phyloP scores from a whole-genome alignment of 192 early-diverging fungal species.

The Rhizophagus prolifer region DNA sequence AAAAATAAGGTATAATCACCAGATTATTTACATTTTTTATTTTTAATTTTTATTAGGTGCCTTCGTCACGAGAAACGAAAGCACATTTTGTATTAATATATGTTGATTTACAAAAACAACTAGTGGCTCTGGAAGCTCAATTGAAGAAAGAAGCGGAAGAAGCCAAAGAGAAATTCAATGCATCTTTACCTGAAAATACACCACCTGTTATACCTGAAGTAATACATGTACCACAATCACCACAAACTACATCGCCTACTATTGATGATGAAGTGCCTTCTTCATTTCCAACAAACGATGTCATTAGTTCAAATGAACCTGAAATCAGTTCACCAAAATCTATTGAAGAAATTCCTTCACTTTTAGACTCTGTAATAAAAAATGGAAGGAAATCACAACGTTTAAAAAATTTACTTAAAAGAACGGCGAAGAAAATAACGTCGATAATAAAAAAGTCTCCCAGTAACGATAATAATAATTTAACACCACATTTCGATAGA shows the following conservation, averaged over 20 bases:
- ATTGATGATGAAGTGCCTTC: neutral
- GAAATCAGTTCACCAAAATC: neutral
- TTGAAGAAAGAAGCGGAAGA: conserved; percentile 8
- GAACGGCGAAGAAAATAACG: neutral
- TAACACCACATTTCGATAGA: conserved; percentile 3
- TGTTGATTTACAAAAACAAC: conserved; percentile 15
- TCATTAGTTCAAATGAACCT: neutral
- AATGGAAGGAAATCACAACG: neutral
- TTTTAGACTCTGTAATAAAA: neutral
- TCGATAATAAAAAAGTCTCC: neutral
- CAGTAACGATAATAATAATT: neutral
- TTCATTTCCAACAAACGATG: neutral
- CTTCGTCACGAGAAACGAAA: conserved; percentile 17
- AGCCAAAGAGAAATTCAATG: neutral
- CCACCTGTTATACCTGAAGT: conserved; percentile 24
- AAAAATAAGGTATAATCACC: too few species aligned
- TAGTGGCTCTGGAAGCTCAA: conserved; percentile 16
- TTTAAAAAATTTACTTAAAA: conserved; percentile 11
- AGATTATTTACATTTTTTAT: neutral
- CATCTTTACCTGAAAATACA: conserved; percentile 8
- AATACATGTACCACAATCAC: neutral
- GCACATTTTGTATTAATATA: conserved; percentile 14
- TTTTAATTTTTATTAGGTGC: conserved; percentile 4
- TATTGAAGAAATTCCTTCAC: neutral
- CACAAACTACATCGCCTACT: neutral